A percentile compares a stretch with the other conserved stretches of the same genome.
phyloP scores from a whole-genome alignment of 1,139 yeast genomes.

The Yamadazyma songkhlaensis region DNA sequence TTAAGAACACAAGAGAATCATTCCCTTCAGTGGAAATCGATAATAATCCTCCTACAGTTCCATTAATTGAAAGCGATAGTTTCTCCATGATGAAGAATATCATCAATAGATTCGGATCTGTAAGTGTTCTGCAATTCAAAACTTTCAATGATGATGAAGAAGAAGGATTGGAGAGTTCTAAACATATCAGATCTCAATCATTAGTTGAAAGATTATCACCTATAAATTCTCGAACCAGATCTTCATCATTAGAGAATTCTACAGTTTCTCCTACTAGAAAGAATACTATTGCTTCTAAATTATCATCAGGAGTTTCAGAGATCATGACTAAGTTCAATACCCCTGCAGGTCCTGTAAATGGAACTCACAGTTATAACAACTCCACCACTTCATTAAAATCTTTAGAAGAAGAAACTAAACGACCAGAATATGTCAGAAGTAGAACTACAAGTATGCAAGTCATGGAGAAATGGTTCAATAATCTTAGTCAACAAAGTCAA shows the following conservation, averaged over 20 bases:
- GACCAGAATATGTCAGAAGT: slow-evolving; percentile 29
- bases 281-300: slow-evolving; percentile 38
- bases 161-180: slow-evolving; percentile 11
- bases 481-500: slow-evolving; percentile 17
- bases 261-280: slow-evolving; percentile 19
- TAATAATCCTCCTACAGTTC: slow-evolving; percentile 1
- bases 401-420: slow-evolving; percentile 22
- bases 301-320: slow-evolving; percentile 39
- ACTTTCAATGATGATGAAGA: slow-evolving; percentile 13
- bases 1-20: slow-evolving; percentile 23
- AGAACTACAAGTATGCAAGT: slow-evolving; percentile 42
- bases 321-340: slow-evolving; percentile 41
- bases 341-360: slow-evolving; percentile 1
- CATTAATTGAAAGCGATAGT: slow-evolving; percentile 9
- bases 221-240: slow-evolving; percentile 34
- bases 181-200: slow-evolving; percentile 24
- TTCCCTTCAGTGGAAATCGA: slow-evolving; percentile 24
- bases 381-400: slow-evolving; percentile 34
- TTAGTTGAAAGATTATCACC: slow-evolving; percentile 33
- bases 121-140: slow-evolving; percentile 20
- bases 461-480: slow-evolving; percentile 47
- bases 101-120: slow-evolving; percentile 31
- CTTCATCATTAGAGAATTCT: slow-evolving; percentile 32
- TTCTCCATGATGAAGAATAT: slow-evolving; percentile 34
- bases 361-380: slow-evolving; percentile 13